Base-by-base conservation (phyloP, 2,329 filamentous ascomycete species). In the Aspergillus bombycis region DNA sequence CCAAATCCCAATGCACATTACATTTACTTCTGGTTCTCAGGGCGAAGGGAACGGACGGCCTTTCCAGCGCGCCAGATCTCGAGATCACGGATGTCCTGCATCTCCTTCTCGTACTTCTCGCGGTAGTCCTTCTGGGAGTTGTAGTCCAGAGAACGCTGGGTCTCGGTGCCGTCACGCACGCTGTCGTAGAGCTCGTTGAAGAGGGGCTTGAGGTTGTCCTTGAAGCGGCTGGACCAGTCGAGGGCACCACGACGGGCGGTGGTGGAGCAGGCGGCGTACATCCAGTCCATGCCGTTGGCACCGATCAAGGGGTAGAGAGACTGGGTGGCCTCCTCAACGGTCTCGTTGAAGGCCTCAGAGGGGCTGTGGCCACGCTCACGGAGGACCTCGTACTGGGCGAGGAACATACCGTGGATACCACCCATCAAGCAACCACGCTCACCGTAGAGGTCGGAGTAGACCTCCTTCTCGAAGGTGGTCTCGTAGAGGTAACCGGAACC, bases 321-420 rank as follows among this genome's bases (percentile, higher is more conserved):
- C 88, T 99, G 95, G 59, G 95, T 99, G 71, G 95, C 95, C 88
- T 99, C 95, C 88, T 99, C 95, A 72, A 99, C 95, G 72, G 95
- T 99, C 93, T 99, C 95, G 89, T 99, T 99, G 91, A 99, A 99
- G 72, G 95, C 95, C 86, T 99, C 95, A 75, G 91, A 94, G 80
- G 95, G 95, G 83, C 88, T 91, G 90, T 99, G 95, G 83, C 95
- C 95, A 74, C 92, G 91, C 90, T 99, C 95, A 79, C 95, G 94
- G 83, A 99, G 94, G 73, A 99, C 95, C 88, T 99, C 95, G 88
- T 99, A 99, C 87, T 99, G 95, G 67, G 95, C 95, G 73, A 99
- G 93, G 92, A 99, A 99, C 95, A 99, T 99, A 81, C 95, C 95
- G 89, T 99, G 95, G 84, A 99, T 99, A 83, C 95, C 95, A 75